phyloP scores from a whole-genome alignment of 1,284 basidiomycete species.

The Ganoderma boninense region DNA sequence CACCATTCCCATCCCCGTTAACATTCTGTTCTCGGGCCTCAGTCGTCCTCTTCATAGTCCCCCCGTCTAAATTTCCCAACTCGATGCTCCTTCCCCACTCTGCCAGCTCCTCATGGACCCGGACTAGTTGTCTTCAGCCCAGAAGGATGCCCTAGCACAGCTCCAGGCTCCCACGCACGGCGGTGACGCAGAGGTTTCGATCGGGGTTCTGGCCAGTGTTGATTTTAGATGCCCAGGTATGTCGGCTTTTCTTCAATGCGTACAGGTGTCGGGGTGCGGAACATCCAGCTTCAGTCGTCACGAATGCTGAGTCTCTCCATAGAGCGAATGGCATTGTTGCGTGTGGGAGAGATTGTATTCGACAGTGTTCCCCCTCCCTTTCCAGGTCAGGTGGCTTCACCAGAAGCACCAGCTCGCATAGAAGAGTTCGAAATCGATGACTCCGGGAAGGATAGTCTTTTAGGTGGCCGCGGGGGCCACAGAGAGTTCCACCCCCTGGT shows the following conservation, averaged over 20 bases:
- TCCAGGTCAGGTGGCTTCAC: slow-evolving; percentile 1
- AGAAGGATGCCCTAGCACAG: slow-evolving; percentile 59
- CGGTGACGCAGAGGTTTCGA: slow-evolving; percentile 64
- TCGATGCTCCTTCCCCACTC: slow-evolving; percentile 26
- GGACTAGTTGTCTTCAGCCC: slow-evolving; percentile 47
- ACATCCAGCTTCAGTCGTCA: not conserved
- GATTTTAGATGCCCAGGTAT: slow-evolving; percentile 75
- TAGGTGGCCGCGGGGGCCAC: slow-evolving; percentile 30
- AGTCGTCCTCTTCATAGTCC: slow-evolving; percentile 10
- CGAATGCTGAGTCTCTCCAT: slow-evolving; percentile 1
- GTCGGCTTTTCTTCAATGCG: not conserved
- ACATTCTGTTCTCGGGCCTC: not conserved
- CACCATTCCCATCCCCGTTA: too few relatives aligned
- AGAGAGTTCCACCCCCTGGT: slow-evolving; percentile 37
- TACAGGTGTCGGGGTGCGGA: not conserved
- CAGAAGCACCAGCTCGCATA: slow-evolving; percentile 30
- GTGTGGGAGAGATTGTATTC: slow-evolving; percentile 70
- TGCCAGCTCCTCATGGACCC: slow-evolving; percentile 27
- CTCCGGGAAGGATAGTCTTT: slow-evolving; percentile 51
- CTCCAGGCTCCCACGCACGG: slow-evolving; percentile 65
- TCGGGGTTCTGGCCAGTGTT: slow-evolving; percentile 64
- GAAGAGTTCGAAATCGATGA: slow-evolving; percentile 64
- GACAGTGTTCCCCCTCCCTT: slow-evolving; percentile 45
- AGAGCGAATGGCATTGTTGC: slow-evolving; percentile 43
- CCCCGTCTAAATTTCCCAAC: slow-evolving; percentile 25